These are phyloP conservation scores for Galium porrigens DNA, from an alignment of 305 asterid species.

Conservation along the genomic window DNA sequence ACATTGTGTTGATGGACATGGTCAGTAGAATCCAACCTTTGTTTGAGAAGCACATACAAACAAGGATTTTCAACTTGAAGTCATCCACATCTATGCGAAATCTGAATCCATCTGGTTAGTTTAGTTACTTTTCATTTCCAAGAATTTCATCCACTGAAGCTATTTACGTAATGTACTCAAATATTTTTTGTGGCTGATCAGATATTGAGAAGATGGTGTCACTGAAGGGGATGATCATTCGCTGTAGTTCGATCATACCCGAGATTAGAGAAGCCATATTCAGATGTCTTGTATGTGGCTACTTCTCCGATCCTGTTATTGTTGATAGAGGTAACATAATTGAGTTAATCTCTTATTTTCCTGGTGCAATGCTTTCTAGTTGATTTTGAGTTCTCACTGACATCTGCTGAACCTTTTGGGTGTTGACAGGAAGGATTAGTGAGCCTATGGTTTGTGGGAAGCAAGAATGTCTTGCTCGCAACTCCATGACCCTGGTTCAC, in stretches of 20 bases:
- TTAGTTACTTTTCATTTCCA: background rate
- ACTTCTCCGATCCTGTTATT: slow-evolving; percentile 70
- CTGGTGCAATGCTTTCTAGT: background rate
- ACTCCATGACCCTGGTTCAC: slow-evolving; percentile 87
- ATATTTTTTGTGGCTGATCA: slow-evolving; percentile 17
- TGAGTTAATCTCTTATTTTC: background rate
- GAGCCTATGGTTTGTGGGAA: slow-evolving; percentile 69
- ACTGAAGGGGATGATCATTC: slow-evolving; percentile 82
- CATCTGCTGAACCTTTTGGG: background rate
- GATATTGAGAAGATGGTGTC: slow-evolving; percentile 96
- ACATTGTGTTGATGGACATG: slow-evolving; percentile 82
- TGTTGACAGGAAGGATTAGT: slow-evolving; percentile 54
- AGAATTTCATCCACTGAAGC: slow-evolving; percentile 1
- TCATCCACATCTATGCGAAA: slow-evolving; percentile 69
- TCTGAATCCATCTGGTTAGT: slow-evolving; percentile 86
- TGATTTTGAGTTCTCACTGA: slow-evolving; percentile 3
- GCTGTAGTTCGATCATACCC: slow-evolving; percentile 86
- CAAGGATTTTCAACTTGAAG: slow-evolving; percentile 76
- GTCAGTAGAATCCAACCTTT: slow-evolving; percentile 55
- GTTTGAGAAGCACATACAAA: slow-evolving; percentile 87
- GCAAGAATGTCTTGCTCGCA: slow-evolving; percentile 70
- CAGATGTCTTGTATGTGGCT: slow-evolving; percentile 89
- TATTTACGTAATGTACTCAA: background rate
- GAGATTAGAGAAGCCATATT: slow-evolving; percentile 86
- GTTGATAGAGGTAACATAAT: slow-evolving; percentile 65